A percentile compares a stretch with the other conserved stretches of the same genome.
These are phyloP conservation scores for Salix exigua DNA, from an alignment of 345 rosid genomes.

Conservation along the genomic window DNA sequence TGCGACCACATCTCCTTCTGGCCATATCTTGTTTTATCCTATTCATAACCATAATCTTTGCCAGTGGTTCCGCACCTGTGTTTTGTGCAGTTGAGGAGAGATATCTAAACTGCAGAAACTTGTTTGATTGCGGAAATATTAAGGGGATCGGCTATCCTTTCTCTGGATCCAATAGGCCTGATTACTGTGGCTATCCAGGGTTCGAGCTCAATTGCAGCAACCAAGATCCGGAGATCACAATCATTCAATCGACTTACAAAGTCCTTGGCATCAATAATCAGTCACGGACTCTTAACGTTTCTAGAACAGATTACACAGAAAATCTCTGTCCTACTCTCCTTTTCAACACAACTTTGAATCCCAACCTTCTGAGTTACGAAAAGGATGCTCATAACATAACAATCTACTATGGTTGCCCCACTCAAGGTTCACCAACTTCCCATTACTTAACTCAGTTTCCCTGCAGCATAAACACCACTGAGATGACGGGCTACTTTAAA, in stretches of 20 bases:
- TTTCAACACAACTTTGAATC: neutral
- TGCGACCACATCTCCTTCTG: neutral
- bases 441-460: neutral
- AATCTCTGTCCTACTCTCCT: conserved; percentile 16
- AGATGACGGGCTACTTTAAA: conserved; percentile 1
- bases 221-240: conserved; percentile 16
- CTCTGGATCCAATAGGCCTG: conserved; percentile 22
- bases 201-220: conserved; percentile 23
- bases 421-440: neutral
- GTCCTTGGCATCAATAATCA: conserved; percentile 10
- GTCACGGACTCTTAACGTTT: conserved; percentile 5
- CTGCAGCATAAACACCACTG: no score
- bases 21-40: neutral
- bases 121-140: conserved; percentile 25
- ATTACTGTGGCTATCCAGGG: conserved; percentile 25
- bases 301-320: conserved; percentile 25
- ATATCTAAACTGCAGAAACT: conserved; percentile 19
- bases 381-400: neutral
- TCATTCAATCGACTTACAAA: conserved; percentile 17
- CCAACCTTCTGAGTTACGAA: neutral
- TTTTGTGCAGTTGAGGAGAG: neutral
- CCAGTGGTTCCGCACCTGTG: neutral
- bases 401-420: conserved; percentile 24
- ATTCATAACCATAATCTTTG: neutral
- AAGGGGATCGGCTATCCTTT: conserved; percentile 29